These are phyloP conservation scores for Hymenoscyphus infarciens DNA, from an alignment of 2,329 filamentous ascomycete genomes.

Conservation along the genomic window DNA sequence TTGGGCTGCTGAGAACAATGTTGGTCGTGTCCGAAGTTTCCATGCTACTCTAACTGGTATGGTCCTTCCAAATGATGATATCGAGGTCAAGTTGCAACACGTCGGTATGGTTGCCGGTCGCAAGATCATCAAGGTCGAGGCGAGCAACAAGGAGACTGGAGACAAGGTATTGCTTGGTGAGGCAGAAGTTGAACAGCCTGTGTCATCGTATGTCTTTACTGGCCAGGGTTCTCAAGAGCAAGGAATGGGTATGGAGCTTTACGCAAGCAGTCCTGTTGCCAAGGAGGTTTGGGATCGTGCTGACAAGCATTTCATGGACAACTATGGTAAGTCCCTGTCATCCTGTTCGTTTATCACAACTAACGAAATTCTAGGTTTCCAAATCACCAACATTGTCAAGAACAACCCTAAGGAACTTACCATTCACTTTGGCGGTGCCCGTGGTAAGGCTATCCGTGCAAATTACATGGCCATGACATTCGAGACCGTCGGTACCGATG, in stretches of 20 bases:
- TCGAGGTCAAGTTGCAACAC: constrained; percentile 93
- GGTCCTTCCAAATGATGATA: constrained; percentile 94
- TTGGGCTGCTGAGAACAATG: constrained; percentile 98
- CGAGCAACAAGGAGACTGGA: constrained; percentile 90
- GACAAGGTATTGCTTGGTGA: constrained; percentile 95
- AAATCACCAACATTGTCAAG: constrained; percentile 97
- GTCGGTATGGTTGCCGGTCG: constrained; percentile 96
- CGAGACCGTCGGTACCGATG: constrained; percentile 91
- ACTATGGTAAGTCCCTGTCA: constrained; percentile 70
- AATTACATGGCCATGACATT: constrained; percentile 99
- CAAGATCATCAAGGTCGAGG: constrained; percentile 99
- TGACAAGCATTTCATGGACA: constrained; percentile 97
- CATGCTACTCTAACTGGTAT: constrained; percentile 96
- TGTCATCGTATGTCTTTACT: constrained; percentile 95
- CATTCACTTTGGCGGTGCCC: constrained; percentile 94
- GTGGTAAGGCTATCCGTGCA: constrained; percentile 93
- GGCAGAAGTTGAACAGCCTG: constrained; percentile 95
- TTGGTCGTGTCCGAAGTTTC: constrained; percentile 95
- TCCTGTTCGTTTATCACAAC: constrained; percentile 17
- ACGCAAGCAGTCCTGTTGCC: constrained; percentile 87
- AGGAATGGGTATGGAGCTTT: constrained; percentile 99
- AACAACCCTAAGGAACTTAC: constrained; percentile 99
- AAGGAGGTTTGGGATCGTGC: constrained; percentile 98
- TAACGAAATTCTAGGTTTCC: constrained; percentile 61
- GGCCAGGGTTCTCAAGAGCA: constrained; percentile 98